These are phyloP conservation scores for Penicillium sp. DNA, from an alignment of 2,329 filamentous ascomycete species.

Conservation along the genomic window DNA sequence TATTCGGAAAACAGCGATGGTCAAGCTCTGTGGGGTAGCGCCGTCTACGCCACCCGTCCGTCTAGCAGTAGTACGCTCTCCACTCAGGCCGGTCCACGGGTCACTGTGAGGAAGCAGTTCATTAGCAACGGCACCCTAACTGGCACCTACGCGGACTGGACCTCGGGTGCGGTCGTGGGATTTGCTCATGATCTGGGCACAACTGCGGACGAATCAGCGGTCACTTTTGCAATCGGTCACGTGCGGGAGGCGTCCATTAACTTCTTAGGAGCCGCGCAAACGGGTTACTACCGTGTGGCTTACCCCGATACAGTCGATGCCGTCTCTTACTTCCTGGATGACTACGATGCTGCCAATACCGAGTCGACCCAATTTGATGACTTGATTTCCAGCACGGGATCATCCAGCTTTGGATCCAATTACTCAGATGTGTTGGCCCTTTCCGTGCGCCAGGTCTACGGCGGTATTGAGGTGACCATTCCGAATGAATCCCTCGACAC, in stretches of 20 bases:
- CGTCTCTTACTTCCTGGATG: slow-evolving; percentile 37
- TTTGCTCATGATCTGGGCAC: slow-evolving; percentile 39
- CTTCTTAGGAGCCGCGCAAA: slow-evolving; percentile 36
- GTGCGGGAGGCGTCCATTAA: slow-evolving; percentile 38
- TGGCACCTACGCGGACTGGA: slow-evolving; percentile 23
- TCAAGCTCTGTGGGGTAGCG: slow-evolving; percentile 41
- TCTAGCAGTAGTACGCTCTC: slow-evolving; percentile 23
- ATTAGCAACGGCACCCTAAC: slow-evolving; percentile 29
- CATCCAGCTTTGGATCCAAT: slow-evolving; percentile 28
- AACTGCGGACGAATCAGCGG: slow-evolving; percentile 21
- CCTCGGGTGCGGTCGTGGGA: slow-evolving; percentile 29
- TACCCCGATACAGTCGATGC: slow-evolving; percentile 31
- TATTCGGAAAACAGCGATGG: slow-evolving; percentile 33
- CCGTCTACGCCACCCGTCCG: slow-evolving; percentile 38
- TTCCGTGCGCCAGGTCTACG: slow-evolving; percentile 41
- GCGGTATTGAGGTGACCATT: slow-evolving; percentile 39
- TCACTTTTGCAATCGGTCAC: slow-evolving; percentile 43
- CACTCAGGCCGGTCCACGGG: slow-evolving; percentile 25
- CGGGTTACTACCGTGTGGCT: slow-evolving; percentile 35
- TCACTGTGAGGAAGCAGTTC: slow-evolving; percentile 31
- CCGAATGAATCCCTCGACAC: slow-evolving; percentile 32
- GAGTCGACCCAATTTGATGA: slow-evolving; percentile 33
- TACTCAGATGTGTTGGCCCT: slow-evolving; percentile 41
- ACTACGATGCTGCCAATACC: slow-evolving; percentile 34
- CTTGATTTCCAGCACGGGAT: slow-evolving; percentile 20